Evolutionary conservation across 2,329 filamentous ascomycete genomes (phyloP).

Genomic region (Lasiodiplodia hormozganensis): DNA sequence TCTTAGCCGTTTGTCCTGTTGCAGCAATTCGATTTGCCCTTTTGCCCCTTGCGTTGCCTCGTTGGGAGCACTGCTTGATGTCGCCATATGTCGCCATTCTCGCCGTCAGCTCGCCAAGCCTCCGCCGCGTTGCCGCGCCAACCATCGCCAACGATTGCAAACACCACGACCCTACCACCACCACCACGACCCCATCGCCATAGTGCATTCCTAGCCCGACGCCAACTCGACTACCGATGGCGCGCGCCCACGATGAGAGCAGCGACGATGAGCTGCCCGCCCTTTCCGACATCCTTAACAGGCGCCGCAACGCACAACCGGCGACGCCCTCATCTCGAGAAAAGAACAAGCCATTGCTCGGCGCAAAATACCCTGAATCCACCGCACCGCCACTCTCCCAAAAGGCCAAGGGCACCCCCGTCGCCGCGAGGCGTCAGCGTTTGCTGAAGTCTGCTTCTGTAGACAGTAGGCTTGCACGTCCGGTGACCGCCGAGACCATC

Average conservation of each 20-base stretch:
- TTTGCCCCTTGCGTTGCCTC: constrained; percentile 12
- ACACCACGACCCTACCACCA: not conserved
- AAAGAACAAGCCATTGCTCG: not conserved
- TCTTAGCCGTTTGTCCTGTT: constrained; percentile 10
- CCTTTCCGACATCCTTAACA: constrained; percentile 5
- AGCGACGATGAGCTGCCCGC: constrained; percentile 26
- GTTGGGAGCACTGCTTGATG: constrained; percentile 18
- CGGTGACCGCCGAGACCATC: constrained; percentile 32
- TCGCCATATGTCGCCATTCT: constrained; percentile 27
- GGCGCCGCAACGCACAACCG: constrained; percentile 6
- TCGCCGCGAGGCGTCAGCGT: constrained; percentile 41
- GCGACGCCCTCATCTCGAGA: not conserved
- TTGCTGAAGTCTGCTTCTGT: constrained; percentile 42
- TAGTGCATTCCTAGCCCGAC: not conserved
- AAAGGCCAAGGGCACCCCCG: constrained; percentile 33
- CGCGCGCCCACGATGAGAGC: constrained; percentile 17
- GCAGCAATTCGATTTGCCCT: constrained; percentile 21
- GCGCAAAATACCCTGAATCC: too few species aligned
- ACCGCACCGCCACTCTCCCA: constrained; percentile 30
- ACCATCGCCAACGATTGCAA: constrained; percentile 20
- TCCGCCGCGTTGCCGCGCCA: constrained; percentile 21
- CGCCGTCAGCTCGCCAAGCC: constrained; percentile 21
- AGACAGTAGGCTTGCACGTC: constrained; percentile 36
- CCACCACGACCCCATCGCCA: not conserved
- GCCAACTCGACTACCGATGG: not conserved